Evolutionary conservation across 805 yeast genomes (phyloP), one percentile per base, ranked within the genome.

Genomic region (Suhomyces emberorum): DNA sequence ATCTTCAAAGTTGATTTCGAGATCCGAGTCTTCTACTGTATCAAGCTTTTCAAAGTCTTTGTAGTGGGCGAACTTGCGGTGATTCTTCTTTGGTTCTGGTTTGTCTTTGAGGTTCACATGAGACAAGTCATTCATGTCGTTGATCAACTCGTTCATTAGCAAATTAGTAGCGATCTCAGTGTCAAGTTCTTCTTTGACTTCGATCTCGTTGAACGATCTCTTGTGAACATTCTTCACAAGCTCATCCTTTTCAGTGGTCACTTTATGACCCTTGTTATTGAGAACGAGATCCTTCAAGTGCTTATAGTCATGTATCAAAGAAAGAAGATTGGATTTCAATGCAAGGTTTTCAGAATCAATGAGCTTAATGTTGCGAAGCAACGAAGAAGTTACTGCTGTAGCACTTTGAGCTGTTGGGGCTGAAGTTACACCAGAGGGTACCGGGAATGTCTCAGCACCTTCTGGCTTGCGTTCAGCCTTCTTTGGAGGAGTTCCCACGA

Each of bases 271-370:
- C 12, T 32, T 28, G 21, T 48, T 47, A 19, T 48, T 47, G 28
- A 53, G 47, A 37, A 65, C 66, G 44, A 52, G 49, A 30, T 50
- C 51, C 38, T 57, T 57, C 41, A 68, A 50, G 28, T 59, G 49
- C 40, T 65, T 65, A 46, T 68, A 68, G 40, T 67, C 72, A 37
- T 65, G 63, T 19, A 68, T 65, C 34, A 68, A 52, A 28, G 56
- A 48, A 27, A 68, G 52, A 22, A 68, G 47, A 34, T 57, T 55
- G 7, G 57, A 42, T 34, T 68, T 68, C 32, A 68, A 55, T 20
- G 55, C 54, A 34, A 51, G 43, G 42, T 68, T 68, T 39, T 68
- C 72, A 14, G 46, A 39, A 24, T 57, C 61, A 12, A 64, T 48
- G 16, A 39, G 26, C 7, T 45, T 37, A 36, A 52, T 48, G 37